Conservation (phyloP, 192 early-diverging fungal species). For the Gigaspora rosea region DNA sequence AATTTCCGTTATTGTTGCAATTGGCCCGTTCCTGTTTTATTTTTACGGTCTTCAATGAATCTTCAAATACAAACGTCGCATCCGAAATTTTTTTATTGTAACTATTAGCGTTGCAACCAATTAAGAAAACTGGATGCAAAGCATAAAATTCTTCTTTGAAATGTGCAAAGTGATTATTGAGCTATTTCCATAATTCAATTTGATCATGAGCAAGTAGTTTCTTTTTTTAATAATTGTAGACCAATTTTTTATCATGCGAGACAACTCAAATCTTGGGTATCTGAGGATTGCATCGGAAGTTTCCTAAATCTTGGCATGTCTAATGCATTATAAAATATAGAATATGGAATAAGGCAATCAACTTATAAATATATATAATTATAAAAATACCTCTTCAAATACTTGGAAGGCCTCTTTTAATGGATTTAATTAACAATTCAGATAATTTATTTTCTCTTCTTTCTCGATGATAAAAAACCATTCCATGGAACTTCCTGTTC, state of each 20-base stretch:
- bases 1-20: background rate
- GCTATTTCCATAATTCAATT: background rate
- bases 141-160: background rate
- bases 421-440: slow-evolving; percentile 21
- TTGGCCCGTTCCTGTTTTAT: background rate
- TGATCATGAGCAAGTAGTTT: background rate
- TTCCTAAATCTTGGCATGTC: background rate
- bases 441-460: slow-evolving; percentile 1
- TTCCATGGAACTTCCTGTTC: background rate
- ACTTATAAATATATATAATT: background rate
- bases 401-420: background rate
- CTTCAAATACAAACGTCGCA: background rate
- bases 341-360: no score
- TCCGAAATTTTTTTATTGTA: background rate
- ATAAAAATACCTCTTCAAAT: slow-evolving; percentile 8
- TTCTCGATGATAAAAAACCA: background rate
- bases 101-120: background rate
- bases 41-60: background rate
- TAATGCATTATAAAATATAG: background rate
- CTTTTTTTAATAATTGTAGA: background rate
- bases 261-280: background rate
- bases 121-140: background rate
- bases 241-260: background rate
- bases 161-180: background rate
- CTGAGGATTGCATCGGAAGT: background rate